Evolutionary conservation across 768 basidiomycete species (phyloP).

Genomic region (Daedalea quercina): DNA sequence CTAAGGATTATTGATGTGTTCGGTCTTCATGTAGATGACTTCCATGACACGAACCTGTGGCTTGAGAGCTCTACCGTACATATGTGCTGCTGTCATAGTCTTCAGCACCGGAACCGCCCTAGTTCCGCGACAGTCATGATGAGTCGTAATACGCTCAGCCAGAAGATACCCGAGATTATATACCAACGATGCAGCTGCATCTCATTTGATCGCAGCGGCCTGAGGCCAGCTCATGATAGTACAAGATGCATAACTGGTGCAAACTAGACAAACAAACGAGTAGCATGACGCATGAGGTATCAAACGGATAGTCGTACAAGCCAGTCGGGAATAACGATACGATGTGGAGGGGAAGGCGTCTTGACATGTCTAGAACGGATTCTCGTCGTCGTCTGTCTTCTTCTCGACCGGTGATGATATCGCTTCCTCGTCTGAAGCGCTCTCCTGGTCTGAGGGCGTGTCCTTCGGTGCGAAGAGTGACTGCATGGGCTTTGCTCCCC

Average conservation of each 20-base stretch:
- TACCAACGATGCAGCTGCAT: background rate
- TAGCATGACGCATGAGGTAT: constrained; percentile 1
- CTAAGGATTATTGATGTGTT: too few relatives aligned
- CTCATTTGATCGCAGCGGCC: background rate
- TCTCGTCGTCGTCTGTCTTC: constrained; percentile 49
- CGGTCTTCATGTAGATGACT: too few relatives aligned
- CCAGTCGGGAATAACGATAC: background rate
- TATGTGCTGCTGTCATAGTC: too few relatives aligned
- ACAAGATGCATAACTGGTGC: background rate
- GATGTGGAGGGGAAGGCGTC: background rate
- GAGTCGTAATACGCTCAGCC: too few relatives aligned
- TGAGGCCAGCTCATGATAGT: background rate
- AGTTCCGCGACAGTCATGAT: too few relatives aligned
- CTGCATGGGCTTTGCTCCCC: constrained; percentile 54
- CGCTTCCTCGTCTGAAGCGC: constrained; percentile 22
- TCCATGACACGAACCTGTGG: too few relatives aligned
- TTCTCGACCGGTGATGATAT: constrained; percentile 23
- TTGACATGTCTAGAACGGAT: constrained; percentile 52
- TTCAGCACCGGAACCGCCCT: too few relatives aligned
- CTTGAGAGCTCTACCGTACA: too few relatives aligned
- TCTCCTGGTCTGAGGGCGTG: constrained; percentile 23
- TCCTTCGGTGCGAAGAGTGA: constrained; percentile 50
- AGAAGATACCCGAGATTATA: too few relatives aligned
- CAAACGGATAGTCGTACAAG: constrained; percentile 3
- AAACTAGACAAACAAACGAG: constrained; percentile 3